Percentiles rank a stretch among this genome's conserved stretches.
Conservation (phyloP, 306 rosid species). For the Morella rubra region DNA sequence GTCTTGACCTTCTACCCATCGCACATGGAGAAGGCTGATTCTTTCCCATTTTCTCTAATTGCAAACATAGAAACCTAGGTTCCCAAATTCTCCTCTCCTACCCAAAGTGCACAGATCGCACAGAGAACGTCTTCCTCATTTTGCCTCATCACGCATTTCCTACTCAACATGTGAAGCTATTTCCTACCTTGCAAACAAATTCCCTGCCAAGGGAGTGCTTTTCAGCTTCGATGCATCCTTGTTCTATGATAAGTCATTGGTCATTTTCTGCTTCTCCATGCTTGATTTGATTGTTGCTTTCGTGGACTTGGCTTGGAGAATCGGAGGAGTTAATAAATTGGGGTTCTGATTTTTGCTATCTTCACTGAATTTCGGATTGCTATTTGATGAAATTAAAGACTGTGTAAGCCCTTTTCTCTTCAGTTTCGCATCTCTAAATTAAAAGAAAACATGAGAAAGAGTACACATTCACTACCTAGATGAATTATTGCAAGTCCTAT, state of each 20-base stretch:
- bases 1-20: too few species aligned
- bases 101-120: too few species aligned
- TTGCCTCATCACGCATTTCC: too few species aligned
- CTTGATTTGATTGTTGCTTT: slow-evolving; percentile 74
- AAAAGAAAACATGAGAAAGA: background rate
- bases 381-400: slow-evolving; percentile 46
- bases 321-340: slow-evolving; percentile 51
- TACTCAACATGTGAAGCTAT: too few species aligned
- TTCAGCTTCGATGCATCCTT: slow-evolving; percentile 52
- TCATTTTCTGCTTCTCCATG: slow-evolving; percentile 54
- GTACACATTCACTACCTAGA: slow-evolving; percentile 2
- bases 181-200: slow-evolving; percentile 71
- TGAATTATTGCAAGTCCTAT: slow-evolving; percentile 1
- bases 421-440: slow-evolving; percentile 57
- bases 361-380: slow-evolving; percentile 44
- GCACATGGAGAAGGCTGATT: too few species aligned
- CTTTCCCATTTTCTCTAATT: too few species aligned
- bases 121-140: too few species aligned
- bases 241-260: slow-evolving; percentile 33
- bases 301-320: slow-evolving; percentile 34
- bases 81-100: too few species aligned
- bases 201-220: slow-evolving; percentile 75
- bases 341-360: slow-evolving; percentile 78
- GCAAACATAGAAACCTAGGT: too few species aligned
- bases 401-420: slow-evolving; percentile 64